Base-by-base conservation (phyloP, 2,329 filamentous ascomycete genomes). In the Apiospora sp. region DNA sequence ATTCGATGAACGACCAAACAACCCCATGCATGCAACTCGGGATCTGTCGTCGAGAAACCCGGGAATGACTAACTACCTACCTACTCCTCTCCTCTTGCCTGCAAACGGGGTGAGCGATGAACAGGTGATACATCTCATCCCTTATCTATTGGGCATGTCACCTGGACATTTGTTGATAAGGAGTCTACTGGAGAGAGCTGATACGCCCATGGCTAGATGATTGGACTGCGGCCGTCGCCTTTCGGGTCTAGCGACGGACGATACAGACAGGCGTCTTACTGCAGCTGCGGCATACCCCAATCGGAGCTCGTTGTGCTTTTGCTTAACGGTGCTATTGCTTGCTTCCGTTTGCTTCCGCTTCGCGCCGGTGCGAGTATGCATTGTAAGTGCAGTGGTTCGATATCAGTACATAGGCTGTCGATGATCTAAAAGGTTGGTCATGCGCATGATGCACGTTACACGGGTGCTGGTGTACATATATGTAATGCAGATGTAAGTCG, bases 381-480 rank as follows among this genome's bases (percentile, higher is more conserved):
- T 41, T 10, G 30, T 61, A 37, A 19, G 54, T 27, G 24, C 16
- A 6, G 27, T 61, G 54, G 54, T 61, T 61, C 54, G 54, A 61
- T 34, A 61, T 61, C 54, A 61, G 54, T 34, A 61, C 54, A 61
- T 22, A 12, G 16, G 34, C 14, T 61, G 58, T 2, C 34, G 58
- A 24, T 64, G 30, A 64, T 64, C 7, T 1, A 19, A 41, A 41
- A 12, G 58, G 58, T 19, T 34, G 34, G 58, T 64, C 58, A 64
- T 64, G 58, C 58, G 58, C 58, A 64, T 41, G 58, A 64, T 64
- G 58, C 58, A 64, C 58, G 58, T 64, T 64, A 64, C 58, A 64
- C 34, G 58, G 58, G 19, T 19, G 22, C 30, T 64, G 34, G 58
- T 41, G 58, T 37, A 64, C 22, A 41, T 64, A 64, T 14, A 64